Evolutionary conservation across 306 rosid genomes (phyloP).

Genomic region (Gastrolobium bilobum): DNA sequence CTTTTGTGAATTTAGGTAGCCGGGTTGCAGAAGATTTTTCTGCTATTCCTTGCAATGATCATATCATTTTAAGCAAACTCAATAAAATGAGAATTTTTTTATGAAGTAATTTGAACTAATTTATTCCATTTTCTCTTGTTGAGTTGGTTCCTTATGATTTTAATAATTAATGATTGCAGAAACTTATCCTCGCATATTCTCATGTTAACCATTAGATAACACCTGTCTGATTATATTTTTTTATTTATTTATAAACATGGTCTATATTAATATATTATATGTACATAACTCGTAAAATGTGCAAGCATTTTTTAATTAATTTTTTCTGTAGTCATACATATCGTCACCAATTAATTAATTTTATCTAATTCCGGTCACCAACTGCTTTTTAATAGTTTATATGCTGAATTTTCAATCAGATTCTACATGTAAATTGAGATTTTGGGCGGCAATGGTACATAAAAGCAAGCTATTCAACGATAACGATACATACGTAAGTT

Average conservation of each 20-base stretch:
- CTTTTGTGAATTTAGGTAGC: too few species aligned
- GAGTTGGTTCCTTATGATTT: slow-evolving; percentile 25
- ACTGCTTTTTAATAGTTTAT: not conserved
- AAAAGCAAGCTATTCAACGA: not conserved
- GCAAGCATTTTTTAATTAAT: not conserved
- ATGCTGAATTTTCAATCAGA: slow-evolving; percentile 5
- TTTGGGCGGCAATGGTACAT: slow-evolving; percentile 27
- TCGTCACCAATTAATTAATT: not conserved
- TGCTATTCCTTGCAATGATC: not conserved
- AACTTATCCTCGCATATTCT: too few species aligned
- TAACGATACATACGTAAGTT: not conserved
- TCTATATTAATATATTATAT: not conserved
- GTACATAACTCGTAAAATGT: not conserved
- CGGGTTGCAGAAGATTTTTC: not conserved
- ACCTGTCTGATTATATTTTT: too few species aligned
- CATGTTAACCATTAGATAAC: too few species aligned
- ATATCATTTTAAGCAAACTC: slow-evolving; percentile 36
- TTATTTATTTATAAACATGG: too few species aligned
- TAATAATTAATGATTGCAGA: not conserved
- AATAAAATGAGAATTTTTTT: not conserved
- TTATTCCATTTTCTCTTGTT: not conserved
- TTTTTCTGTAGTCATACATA: not conserved
- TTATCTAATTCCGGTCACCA: not conserved
- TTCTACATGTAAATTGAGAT: not conserved
- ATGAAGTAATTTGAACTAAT: not conserved